phyloP scores from a whole-genome alignment of 2,329 filamentous ascomycete species.

The Cytospora chrysosperma region DNA sequence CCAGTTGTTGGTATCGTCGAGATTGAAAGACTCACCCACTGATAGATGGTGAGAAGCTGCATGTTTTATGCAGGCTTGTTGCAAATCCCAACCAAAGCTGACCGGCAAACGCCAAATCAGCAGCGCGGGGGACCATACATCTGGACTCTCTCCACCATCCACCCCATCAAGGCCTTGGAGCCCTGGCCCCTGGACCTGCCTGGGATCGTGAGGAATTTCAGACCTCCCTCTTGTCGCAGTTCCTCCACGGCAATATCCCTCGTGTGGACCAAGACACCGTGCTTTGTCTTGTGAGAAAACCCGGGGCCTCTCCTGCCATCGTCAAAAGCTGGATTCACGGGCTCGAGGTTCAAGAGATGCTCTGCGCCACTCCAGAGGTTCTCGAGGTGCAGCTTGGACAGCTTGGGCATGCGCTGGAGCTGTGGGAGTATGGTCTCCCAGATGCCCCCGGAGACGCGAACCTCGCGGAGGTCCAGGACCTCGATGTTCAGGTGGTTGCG shows the following conservation, averaged over 20 bases:
- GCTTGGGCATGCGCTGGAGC: background rate
- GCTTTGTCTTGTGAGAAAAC: background rate
- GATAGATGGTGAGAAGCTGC: too few species aligned
- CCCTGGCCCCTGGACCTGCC: slow-evolving; percentile 4
- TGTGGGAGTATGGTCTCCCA: background rate
- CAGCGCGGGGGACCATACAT: background rate
- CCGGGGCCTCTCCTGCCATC: background rate
- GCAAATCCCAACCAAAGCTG: too few species aligned
- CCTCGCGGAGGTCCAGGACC: slow-evolving; percentile 1
- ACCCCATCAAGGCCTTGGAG: background rate
- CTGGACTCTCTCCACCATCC: background rate
- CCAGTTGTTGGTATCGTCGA: too few species aligned
- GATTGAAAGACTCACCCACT: too few species aligned
- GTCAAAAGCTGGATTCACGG: background rate
- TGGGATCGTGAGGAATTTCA: background rate
- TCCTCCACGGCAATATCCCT: background rate
- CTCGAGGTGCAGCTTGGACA: slow-evolving; percentile 5
- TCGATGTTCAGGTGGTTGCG: background rate
- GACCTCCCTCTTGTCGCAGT: background rate
- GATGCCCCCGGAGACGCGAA: background rate
- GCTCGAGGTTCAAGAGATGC: slow-evolving; percentile 5
- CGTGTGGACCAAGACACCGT: slow-evolving; percentile 4
- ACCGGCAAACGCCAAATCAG: background rate
- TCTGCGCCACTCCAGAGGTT: slow-evolving; percentile 7
- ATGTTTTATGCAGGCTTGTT: too few species aligned